phyloP scores from a whole-genome alignment of 176 grass and related monocot genomes.

The Aegilops bicornis region DNA sequence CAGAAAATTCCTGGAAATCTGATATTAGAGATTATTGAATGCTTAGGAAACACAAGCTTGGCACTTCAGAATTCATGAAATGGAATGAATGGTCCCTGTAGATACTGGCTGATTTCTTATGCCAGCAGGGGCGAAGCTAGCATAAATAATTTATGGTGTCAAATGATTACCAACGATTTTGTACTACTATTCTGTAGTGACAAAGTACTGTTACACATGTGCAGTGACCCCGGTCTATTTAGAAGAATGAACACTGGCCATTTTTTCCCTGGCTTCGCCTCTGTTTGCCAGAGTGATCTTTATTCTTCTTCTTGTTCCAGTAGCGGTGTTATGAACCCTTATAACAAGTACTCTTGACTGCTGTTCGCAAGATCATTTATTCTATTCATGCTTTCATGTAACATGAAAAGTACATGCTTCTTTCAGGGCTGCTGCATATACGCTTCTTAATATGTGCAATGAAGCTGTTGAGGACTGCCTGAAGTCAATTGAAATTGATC shows the following conservation, averaged over 20 bases:
- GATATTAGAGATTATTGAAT: background rate
- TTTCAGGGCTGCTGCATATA: constrained; percentile 87
- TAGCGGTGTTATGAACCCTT: background rate
- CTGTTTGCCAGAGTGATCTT: background rate
- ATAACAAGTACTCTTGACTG: background rate
- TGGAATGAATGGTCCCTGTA: background rate
- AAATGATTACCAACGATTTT: background rate
- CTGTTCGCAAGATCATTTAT: constrained; percentile 4
- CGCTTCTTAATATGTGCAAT: constrained; percentile 52
- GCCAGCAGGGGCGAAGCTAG: background rate
- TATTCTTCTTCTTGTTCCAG: background rate
- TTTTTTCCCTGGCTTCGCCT: background rate
- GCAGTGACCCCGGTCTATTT: background rate
- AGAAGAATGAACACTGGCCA: background rate
- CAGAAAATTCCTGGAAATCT: background rate
- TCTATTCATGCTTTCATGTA: constrained; percentile 7
- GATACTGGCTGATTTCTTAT: background rate
- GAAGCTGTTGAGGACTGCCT: constrained; percentile 66
- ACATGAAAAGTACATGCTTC: constrained; percentile 30
- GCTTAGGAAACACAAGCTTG: background rate
- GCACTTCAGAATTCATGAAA: background rate
- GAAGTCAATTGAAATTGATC: constrained; percentile 85
- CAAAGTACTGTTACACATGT: background rate
- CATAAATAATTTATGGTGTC: background rate
- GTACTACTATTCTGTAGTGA: background rate